Conservation (phyloP, 1,284 basidiomycete genomes). For the Trichosporon sp. region DNA sequence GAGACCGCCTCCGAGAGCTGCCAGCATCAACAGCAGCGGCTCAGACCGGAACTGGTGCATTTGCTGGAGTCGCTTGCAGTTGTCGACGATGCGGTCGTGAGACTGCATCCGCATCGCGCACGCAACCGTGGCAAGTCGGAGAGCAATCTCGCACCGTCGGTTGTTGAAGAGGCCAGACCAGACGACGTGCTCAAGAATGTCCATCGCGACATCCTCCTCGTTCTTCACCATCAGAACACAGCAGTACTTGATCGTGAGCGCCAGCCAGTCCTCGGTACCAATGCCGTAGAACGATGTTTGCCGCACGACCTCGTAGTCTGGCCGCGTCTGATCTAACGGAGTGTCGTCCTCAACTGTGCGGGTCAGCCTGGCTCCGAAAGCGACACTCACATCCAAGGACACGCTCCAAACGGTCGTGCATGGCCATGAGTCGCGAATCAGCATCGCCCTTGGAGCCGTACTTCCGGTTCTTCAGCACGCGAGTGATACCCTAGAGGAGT, state of each 20-base stretch:
- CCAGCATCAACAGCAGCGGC: slow-evolving; percentile 71
- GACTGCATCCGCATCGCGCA: slow-evolving; percentile 67
- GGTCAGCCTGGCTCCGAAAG: slow-evolving; percentile 5
- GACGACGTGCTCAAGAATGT: slow-evolving; percentile 76
- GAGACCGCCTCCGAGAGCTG: slow-evolving; percentile 67
- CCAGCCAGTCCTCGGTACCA: slow-evolving; percentile 82
- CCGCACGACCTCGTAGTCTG: slow-evolving; percentile 39
- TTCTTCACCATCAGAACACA: slow-evolving; percentile 70
- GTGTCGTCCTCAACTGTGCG: slow-evolving; percentile 48
- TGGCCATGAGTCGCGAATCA: slow-evolving; percentile 41
- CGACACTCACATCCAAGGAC: slow-evolving; percentile 43
- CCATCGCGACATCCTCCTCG: slow-evolving; percentile 70
- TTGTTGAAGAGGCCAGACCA: slow-evolving; percentile 75
- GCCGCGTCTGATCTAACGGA: slow-evolving; percentile 39
- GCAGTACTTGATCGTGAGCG: slow-evolving; percentile 84
- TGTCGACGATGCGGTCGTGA: slow-evolving; percentile 66
- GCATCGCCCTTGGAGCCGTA: slow-evolving; percentile 38
- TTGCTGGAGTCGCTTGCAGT: slow-evolving; percentile 60
- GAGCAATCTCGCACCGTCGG: slow-evolving; percentile 67
- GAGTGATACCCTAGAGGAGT: slow-evolving; percentile 43
- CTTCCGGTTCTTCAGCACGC: slow-evolving; percentile 41
- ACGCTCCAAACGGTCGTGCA: slow-evolving; percentile 54
- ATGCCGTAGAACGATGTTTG: slow-evolving; percentile 71
- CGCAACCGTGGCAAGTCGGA: slow-evolving; percentile 71
- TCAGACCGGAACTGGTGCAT: slow-evolving; percentile 70